Evolutionary conservation across 768 basidiomycete species (phyloP).

Genomic region (Exsudoporus frostii): DNA sequence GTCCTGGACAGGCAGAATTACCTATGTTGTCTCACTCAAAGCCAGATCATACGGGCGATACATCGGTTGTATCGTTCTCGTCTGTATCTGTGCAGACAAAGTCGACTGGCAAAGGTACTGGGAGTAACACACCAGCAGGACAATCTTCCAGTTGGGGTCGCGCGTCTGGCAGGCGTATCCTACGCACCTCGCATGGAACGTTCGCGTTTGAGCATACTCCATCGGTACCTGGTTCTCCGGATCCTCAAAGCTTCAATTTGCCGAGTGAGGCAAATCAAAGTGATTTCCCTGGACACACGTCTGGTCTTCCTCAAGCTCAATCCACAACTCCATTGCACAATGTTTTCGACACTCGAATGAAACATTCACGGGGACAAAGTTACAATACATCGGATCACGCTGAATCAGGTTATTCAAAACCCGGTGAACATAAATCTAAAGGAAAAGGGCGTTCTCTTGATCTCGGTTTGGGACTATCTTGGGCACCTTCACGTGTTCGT

Average conservation of each 20-base stretch:
- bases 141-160: constrained; percentile 60
- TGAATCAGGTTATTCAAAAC: constrained; percentile 10
- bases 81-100: constrained; percentile 40
- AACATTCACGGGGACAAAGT: constrained; percentile 25
- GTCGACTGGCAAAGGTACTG: constrained; percentile 28
- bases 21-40: constrained; percentile 25
- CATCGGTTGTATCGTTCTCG: constrained; percentile 33
- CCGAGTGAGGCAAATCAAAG: constrained; percentile 12
- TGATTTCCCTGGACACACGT: neutral
- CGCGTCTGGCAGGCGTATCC: constrained; percentile 41
- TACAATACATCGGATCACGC: constrained; percentile 25
- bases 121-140: constrained; percentile 28
- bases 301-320: constrained; percentile 11
- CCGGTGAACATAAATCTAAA: constrained; percentile 26
- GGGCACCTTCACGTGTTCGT: constrained; percentile 67
- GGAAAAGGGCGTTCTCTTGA: constrained; percentile 70
- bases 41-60: constrained; percentile 37
- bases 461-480: constrained; percentile 63
- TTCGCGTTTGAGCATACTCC: constrained; percentile 71
- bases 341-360: constrained; percentile 30
- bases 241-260: constrained; percentile 18
- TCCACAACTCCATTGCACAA: constrained; percentile 26
- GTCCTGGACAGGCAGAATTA: constrained; percentile 17
- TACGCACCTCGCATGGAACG: constrained; percentile 49
- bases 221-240: constrained; percentile 42